Percentiles rank a stretch among this genome's conserved stretches.
These are phyloP conservation scores for Fusarium sp. DNA, from an alignment of 2,329 filamentous ascomycete species.

Conservation along the genomic window DNA sequence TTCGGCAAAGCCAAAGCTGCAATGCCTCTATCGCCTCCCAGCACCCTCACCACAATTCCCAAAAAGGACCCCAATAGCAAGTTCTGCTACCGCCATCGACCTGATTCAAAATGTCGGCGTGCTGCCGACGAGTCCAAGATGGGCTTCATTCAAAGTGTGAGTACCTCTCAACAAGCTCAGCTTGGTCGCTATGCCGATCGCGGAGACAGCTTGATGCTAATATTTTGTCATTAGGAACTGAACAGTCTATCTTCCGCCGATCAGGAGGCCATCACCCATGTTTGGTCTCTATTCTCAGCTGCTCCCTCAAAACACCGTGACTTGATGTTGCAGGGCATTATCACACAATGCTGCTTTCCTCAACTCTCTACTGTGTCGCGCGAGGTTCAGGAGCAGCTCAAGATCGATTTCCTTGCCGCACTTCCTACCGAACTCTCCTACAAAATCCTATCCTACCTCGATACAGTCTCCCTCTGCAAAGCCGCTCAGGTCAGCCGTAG, in stretches of 20 bases:
- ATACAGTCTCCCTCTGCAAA: conserved; percentile 94
- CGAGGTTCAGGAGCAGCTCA: conserved; percentile 91
- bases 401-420: conserved; percentile 94
- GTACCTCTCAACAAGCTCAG: conserved; percentile 42
- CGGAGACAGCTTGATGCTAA: conserved; percentile 2
- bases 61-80: conserved; percentile 78
- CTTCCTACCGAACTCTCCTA: conserved; percentile 91
- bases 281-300: conserved; percentile 97
- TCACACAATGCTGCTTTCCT: conserved; percentile 97
- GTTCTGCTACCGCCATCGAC: conserved; percentile 94
- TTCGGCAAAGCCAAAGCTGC: conserved; percentile 67
- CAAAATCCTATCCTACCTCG: conserved; percentile 91
- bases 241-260: conserved; percentile 84
- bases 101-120: conserved; percentile 91
- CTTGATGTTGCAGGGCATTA: conserved; percentile 94
- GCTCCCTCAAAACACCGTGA: conserved; percentile 93
- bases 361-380: conserved; percentile 93
- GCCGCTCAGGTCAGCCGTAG: conserved; percentile 91
- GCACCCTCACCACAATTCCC: conserved; percentile 44
- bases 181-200: not conserved
- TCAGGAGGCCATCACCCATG: conserved; percentile 94
- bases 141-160: conserved; percentile 89
- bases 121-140: conserved; percentile 96
- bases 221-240: conserved; percentile 69
- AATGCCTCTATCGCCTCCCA: conserved; percentile 27